Base-by-base conservation (phyloP, 2,329 filamentous ascomycete species). In the Apiospora aurea region DNA sequence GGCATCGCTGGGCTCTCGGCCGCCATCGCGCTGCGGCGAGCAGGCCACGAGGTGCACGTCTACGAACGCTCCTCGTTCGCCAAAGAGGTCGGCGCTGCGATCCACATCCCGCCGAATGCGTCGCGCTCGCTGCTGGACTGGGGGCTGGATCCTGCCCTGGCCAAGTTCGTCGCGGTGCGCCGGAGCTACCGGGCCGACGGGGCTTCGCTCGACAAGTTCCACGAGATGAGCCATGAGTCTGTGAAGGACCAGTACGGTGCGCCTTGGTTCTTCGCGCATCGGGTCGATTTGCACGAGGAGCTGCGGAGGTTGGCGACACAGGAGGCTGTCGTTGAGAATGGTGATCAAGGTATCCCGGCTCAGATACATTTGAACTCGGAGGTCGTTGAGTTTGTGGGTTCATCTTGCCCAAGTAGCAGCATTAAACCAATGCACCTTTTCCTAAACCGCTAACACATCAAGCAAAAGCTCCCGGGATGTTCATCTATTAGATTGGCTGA, bases 401-500 rank as follows among this genome's bases (percentile, higher is more conserved):
- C 26, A 29, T 29, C 26, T 29, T 29, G 26, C 26, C 26, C 26
- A 29, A 29, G 26, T 29, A 29, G 26, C 26, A 29, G 26, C 3
- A 29, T 29, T 29, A 1, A 2, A 29, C 26, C 26, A 29, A 29
- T 29, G 26, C 26, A 2, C 26, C 26, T 29, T 29, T 29, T 13
- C 57, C 14, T 24, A 2, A 29, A 6, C 4, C 7, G n/a, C 66
- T 68, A 34, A 68, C 68, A 38, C 10, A 26, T 2, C 2, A 14
- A 3, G 29, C 1, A 14, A n/a, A 41, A 70, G 69, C 24, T 70
- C 0, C 53, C 53, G 10, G 51, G 34, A 24, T 26, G 24, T 3
- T 46, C 95, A 0, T 93, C 92, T 73, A 91, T 89, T 21, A 77
- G 75, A 0, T 75, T 84, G 7, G 72, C 71, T 7, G 73, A 75